Evolutionary conservation across 2,329 filamentous ascomycete genomes (phyloP).

Genomic region (Aschersonia sp.): DNA sequence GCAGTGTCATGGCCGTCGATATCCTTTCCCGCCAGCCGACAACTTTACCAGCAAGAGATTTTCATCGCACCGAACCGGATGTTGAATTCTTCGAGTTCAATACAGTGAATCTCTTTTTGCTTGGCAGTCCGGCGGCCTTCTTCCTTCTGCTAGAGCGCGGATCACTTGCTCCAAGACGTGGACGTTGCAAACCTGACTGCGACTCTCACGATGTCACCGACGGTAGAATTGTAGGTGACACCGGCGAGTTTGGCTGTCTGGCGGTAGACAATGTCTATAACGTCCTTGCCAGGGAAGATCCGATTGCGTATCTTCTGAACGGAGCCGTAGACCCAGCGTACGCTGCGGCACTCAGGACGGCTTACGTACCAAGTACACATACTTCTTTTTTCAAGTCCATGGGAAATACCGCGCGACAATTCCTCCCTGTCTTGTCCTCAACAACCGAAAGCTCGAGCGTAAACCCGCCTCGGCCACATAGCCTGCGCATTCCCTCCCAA

Average conservation of each 20-base stretch:
- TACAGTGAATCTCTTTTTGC: conserved; percentile 76
- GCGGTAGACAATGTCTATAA: conserved; percentile 97
- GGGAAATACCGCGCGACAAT: conserved; percentile 44
- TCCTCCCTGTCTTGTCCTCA: conserved; percentile 38
- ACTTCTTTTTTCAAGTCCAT: conserved; percentile 51
- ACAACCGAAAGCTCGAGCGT: conserved; percentile 14
- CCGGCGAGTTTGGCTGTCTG: conserved; percentile 73
- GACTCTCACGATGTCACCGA: conserved; percentile 45
- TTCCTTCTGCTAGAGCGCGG: conserved; percentile 75
- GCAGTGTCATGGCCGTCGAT: conserved; percentile 88
- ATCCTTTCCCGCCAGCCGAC: conserved; percentile 84
- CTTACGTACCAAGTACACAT: conserved; percentile 62
- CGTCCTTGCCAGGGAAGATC: conserved; percentile 54
- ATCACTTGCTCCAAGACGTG: conserved; percentile 58
- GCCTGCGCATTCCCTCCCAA: conserved; percentile 40
- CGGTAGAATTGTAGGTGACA: conserved; percentile 55
- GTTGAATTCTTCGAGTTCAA: conserved; percentile 74
- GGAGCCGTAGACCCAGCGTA: conserved; percentile 76
- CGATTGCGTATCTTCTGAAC: conserved; percentile 86
- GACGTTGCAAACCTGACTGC: conserved; percentile 60
- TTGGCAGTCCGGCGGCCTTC: conserved; percentile 82
- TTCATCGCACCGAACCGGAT: conserved; percentile 23
- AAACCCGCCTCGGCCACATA: conserved; percentile 20
- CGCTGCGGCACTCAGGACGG: conserved; percentile 58
- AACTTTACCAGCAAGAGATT: conserved; percentile 36